A percentile compares a stretch with the other conserved stretches of the same genome.
Conservation (phyloP, 768 basidiomycete genomes). For the Trametes villosa region DNA sequence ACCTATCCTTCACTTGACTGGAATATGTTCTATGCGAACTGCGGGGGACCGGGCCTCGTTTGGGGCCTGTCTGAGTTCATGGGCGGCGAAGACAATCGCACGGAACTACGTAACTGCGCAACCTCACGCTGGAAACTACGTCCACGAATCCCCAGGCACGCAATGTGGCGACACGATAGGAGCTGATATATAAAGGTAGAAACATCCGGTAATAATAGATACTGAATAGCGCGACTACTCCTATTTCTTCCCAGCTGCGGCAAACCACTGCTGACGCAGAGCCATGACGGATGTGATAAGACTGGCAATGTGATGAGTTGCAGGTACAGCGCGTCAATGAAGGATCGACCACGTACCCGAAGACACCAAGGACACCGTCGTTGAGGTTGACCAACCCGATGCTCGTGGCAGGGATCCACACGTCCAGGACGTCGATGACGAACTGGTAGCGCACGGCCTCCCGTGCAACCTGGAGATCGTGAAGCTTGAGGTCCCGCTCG, state of each 20-base stretch:
- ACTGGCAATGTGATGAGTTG: slow-evolving; percentile 39
- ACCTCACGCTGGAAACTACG: too few species aligned
- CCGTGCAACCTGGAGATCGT: slow-evolving; percentile 61
- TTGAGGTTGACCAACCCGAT: slow-evolving; percentile 76
- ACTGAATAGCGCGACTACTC: background rate
- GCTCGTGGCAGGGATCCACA: slow-evolving; percentile 88
- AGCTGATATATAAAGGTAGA: background rate
- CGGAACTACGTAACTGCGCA: too few species aligned
- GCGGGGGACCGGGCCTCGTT: too few species aligned
- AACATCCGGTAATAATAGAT: slow-evolving; percentile 11
- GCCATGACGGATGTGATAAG: slow-evolving; percentile 75
- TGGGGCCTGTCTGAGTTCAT: too few species aligned
- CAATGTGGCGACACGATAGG: background rate
- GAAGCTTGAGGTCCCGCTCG: slow-evolving; percentile 68
- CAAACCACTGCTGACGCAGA: slow-evolving; percentile 65
- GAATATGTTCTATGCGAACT: too few species aligned
- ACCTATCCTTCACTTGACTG: too few species aligned
- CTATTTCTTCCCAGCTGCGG: slow-evolving; percentile 43
- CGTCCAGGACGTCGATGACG: slow-evolving; percentile 80
- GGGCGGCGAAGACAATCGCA: too few species aligned
- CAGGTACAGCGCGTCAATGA: background rate
- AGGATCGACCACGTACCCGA: slow-evolving; percentile 63
- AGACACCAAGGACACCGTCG: slow-evolving; percentile 83
- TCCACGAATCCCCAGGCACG: background rate
- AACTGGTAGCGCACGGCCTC: slow-evolving; percentile 77